Base-by-base conservation (phyloP, 2,329 filamentous ascomycete species). In the Ascochyta clinopodiicola region DNA sequence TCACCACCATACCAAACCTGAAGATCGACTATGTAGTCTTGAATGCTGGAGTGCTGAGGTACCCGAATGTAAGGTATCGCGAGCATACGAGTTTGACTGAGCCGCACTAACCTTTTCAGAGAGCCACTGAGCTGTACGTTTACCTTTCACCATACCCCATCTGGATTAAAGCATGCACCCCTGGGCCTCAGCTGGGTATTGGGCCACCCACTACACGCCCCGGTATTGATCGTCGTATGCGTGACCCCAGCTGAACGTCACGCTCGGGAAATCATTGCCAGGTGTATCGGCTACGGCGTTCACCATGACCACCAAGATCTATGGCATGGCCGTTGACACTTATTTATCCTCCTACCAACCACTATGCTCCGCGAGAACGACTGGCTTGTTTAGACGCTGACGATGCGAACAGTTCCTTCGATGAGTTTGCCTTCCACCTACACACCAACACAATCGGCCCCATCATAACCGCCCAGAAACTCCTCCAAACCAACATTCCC, bases 391-490 rank as follows among this genome's bases (percentile, higher is more conserved):
- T 4, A 21, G 17, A 19, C 44, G 25, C 59, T 66, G 19, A 65
- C 38, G 5, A 15, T 8, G 24, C 3, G 6, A 34, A 25, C 53
- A 84, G 82, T 46, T 80, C 82, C 6, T 85, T 82, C 66, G 72
- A 79, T 29, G 76, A 81, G 38, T 85, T 86, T 57, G 77, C 80
- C 10, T 78, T 82, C 56, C 83, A 86, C 61, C 75, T 86, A 4
- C 78, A 83, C 49, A 85, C 82, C 36, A 86, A 86, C 67, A 83
- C 82, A 15, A 82, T 86, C 51, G 83, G 84, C 0, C 84, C 84
- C n/a, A 82, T 86, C 56, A 79, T 85, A 54, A 78, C 78, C 34
- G 83, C 83, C 2, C 81, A 84, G 56, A 78, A 79, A 49, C 73
- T 86, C 3, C 75, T 86, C 0, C 71, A 79, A 47, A 76, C 77